Evolutionary conservation across 768 basidiomycete genomes (phyloP), one percentile per base, ranked within the genome.

Genomic region (Leccinellum luteum): DNA sequence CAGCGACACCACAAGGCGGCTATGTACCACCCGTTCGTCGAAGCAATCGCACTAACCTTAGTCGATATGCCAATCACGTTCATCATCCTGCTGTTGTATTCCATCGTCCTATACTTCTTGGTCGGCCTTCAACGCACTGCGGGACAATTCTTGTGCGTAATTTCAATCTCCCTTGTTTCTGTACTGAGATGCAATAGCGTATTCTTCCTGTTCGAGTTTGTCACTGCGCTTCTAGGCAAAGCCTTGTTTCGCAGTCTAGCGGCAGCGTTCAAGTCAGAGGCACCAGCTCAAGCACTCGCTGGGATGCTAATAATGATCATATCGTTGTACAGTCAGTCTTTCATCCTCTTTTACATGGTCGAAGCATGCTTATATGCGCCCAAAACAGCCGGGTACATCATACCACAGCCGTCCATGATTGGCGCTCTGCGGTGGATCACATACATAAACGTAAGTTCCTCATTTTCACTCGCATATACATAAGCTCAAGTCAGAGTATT

Each of bases 211-310:
- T 81, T 85, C 58, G 63, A 84, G n/a, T 77, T 84, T 52, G 70
- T 77, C 3, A 79, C 85, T 57, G 79, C 85, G 32, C 52, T 91
- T 23, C 72, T 85, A 8, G 87, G 92, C 82, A 87, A 86, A 69
- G 85, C 83, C 0, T 85, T 86, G 78, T 95, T 92, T 79, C 79
- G 91, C 27, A 76, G 78, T 0, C 64, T 90, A 12, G 85, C 86
- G 1, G 84, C 88, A 0, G 76, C 77, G 6, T 85, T 87, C 66
- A 76, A 77, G 47, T 75, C 78, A 9, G 81, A 83, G 52, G 83
- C 86, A 1, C 80, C 84, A 0, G 86, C 87, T 7, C 85, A 85
- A 63, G 79, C 86, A 9, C 59, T 87, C 10, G 83, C 81, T 7
- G 85, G 81, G 48, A 64, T 84, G 58, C 57, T 77, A 14, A 71